phyloP scores from a whole-genome alignment of 1,139 yeast genomes.

The Eremothecium cymbalariae region DNA sequence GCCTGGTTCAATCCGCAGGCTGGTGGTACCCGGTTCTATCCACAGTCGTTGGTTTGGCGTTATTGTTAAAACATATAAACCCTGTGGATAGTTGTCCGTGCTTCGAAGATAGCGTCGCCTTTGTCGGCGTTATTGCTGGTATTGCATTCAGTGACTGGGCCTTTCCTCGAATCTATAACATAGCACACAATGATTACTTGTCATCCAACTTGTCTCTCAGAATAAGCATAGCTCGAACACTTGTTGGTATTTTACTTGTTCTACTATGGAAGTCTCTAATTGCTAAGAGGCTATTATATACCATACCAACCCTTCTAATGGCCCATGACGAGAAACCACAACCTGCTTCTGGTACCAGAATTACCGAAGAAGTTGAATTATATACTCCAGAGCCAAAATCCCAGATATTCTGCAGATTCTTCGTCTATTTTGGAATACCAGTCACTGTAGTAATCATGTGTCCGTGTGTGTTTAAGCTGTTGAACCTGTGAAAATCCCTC shows the following conservation, averaged over 20 bases:
- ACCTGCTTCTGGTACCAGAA: no score
- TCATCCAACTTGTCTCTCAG: slow-evolving; percentile 17
- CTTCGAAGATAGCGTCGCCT: slow-evolving; percentile 91
- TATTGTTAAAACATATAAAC: slow-evolving; percentile 65
- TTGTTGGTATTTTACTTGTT: slow-evolving; percentile 24
- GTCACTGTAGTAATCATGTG: no score
- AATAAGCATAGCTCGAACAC: slow-evolving; percentile 13
- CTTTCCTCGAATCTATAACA: slow-evolving; percentile 6
- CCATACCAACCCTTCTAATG: slow-evolving; percentile 14
- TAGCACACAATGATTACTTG: slow-evolving; percentile 29
- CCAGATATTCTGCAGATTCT: no score
- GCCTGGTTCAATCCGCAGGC: slow-evolving; percentile 21
- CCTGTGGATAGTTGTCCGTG: slow-evolving; percentile 96
- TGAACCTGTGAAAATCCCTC: no score
- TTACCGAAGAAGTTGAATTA: no score
- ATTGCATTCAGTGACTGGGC: slow-evolving; percentile 32
- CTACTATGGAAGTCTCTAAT: slow-evolving; percentile 27
- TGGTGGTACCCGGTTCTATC: slow-evolving; percentile 36
- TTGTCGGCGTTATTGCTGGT: slow-evolving; percentile 82
- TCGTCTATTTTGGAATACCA: no score
- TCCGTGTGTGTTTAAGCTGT: no score
- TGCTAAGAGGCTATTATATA: slow-evolving; percentile 20
- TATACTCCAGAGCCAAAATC: no score
- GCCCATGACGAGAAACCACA: no score
- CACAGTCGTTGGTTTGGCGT: slow-evolving; percentile 38